A percentile compares a stretch with the other conserved stretches of the same genome.
Evolutionary conservation across 495 filamentous ascomycete species (phyloP).

Genomic region (Neurospora africana): DNA sequence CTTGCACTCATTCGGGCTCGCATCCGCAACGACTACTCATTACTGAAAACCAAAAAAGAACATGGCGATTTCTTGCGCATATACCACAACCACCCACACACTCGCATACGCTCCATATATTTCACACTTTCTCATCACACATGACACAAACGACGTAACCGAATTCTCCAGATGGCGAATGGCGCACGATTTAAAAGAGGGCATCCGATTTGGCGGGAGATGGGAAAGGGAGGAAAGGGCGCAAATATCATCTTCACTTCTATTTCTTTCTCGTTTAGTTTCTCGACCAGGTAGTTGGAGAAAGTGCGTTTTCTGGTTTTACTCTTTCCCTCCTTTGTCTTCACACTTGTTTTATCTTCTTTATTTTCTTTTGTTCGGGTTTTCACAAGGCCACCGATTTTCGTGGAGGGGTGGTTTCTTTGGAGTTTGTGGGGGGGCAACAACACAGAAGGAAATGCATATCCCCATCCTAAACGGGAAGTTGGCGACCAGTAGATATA

Average conservation of each 20-base stretch:
- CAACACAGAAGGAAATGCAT: not conserved
- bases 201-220: slow-evolving; percentile 14
- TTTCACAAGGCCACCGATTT: not conserved
- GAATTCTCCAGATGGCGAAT: slow-evolving; percentile 21
- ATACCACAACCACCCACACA: slow-evolving; percentile 7
- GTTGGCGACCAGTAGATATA: not conserved
- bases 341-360: not conserved
- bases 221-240: slow-evolving; percentile 6
- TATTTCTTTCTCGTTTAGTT: not conserved
- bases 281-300: not conserved
- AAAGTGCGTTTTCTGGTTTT: not conserved
- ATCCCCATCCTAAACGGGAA: not conserved
- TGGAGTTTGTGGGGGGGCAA: not conserved
- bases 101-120: not conserved
- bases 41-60: not conserved
- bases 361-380: not conserved
- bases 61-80: slow-evolving; percentile 13
- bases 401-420: not conserved
- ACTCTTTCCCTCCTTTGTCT: not conserved
- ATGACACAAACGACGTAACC: slow-evolving; percentile 13
- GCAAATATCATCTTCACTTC: slow-evolving; percentile 15
- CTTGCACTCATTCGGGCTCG: not conserved
- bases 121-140: slow-evolving; percentile 2
- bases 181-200: slow-evolving; percentile 27
- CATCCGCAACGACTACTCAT: not conserved